These are phyloP conservation scores for Stenocarpella maydis DNA, from an alignment of 2,329 filamentous ascomycete genomes.

Conservation along the genomic window DNA sequence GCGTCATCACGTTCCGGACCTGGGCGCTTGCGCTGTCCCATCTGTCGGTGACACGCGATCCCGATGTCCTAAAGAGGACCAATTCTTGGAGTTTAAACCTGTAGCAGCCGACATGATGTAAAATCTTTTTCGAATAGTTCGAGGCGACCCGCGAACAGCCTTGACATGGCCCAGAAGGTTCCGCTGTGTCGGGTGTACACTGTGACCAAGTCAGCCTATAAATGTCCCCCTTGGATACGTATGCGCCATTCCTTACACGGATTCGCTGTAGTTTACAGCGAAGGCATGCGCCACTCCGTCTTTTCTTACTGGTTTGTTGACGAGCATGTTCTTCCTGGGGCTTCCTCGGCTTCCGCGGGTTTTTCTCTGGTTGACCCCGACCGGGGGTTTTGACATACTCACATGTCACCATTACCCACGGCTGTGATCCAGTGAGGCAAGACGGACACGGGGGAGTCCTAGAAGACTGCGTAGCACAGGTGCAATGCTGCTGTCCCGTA, in stretches of 20 bases:
- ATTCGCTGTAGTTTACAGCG: conserved; percentile 55
- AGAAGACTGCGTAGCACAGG: background rate
- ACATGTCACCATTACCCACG: background rate
- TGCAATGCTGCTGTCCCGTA: background rate
- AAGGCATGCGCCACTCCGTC: conserved; percentile 50
- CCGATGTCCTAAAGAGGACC: conserved; percentile 51
- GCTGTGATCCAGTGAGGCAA: background rate
- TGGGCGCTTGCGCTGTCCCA: conserved; percentile 52
- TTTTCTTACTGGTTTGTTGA: conserved; percentile 47
- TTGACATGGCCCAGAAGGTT: conserved; percentile 47
- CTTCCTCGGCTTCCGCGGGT: background rate
- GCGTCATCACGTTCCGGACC: conserved; percentile 49
- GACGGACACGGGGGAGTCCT: background rate
- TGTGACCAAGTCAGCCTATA: background rate
- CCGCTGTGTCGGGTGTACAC: conserved; percentile 48
- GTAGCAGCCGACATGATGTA: conserved; percentile 55
- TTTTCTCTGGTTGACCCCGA: background rate
- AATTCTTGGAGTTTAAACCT: conserved; percentile 53
- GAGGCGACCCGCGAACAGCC: conserved; percentile 49
- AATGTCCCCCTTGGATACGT: background rate
- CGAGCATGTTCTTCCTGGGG: conserved; percentile 41
- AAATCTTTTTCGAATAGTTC: conserved; percentile 54
- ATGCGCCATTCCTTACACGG: conserved; percentile 48
- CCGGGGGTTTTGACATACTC: background rate
- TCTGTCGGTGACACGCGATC: conserved; percentile 53